Percentiles rank a stretch among this genome's conserved stretches.
Evolutionary conservation across 2,329 filamentous ascomycete species (phyloP).

Genomic region (Calonectria pseudoturangicola): DNA sequence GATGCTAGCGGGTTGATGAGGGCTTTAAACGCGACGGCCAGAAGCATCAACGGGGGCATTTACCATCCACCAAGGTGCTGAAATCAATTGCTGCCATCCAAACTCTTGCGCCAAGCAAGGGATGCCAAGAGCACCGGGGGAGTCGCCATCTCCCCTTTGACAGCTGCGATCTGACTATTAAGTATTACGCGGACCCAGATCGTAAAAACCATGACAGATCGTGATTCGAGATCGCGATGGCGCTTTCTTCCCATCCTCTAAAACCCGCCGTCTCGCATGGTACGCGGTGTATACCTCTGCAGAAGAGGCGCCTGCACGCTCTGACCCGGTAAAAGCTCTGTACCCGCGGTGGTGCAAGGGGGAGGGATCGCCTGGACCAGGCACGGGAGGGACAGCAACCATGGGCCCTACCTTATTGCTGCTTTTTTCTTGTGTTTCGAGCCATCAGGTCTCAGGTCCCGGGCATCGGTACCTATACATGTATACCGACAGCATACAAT

Average conservation of each 20-base stretch:
- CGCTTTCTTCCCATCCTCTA: conserved; percentile 29
- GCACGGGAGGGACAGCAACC: conserved; percentile 19
- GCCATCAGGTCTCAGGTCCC: conserved; percentile 6
- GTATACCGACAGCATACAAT: background rate
- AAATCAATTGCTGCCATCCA: background rate
- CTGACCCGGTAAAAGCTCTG: conserved; percentile 18
- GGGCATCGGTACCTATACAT: background rate
- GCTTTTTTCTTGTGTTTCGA: background rate
- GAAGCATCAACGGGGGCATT: background rate
- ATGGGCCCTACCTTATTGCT: conserved; percentile 21
- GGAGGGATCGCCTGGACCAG: conserved; percentile 33
- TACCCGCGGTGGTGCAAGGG: conserved; percentile 27
- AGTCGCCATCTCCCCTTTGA: background rate
- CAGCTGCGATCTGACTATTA: background rate
- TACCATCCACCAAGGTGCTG: background rate
- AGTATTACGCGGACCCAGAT: background rate
- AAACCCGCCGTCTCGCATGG: conserved; percentile 3
- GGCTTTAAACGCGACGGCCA: conserved; percentile 15
- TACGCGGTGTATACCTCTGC: conserved; percentile 27
- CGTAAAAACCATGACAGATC: conserved; percentile 25
- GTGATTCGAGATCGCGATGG: conserved; percentile 37
- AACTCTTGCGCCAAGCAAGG: background rate
- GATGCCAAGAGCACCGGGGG: background rate
- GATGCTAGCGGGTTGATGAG: conserved; percentile 33
- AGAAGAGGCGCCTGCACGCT: background rate